phyloP scores from a whole-genome alignment of 1,139 yeast genomes.

The Blastobotrys malaysiensis region DNA sequence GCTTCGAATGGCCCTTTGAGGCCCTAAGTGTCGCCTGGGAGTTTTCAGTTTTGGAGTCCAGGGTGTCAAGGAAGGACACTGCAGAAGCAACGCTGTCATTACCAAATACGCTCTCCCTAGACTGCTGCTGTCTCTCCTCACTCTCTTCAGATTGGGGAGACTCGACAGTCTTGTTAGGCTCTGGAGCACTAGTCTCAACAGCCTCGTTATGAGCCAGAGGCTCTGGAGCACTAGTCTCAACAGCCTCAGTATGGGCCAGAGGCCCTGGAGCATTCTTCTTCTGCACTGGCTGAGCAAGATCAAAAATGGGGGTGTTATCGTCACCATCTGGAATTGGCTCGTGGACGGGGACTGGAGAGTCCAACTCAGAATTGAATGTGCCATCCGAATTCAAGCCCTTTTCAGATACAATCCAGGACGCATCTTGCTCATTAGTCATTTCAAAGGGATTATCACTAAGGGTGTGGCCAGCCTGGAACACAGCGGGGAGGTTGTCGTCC shows the following conservation, averaged over 20 bases:
- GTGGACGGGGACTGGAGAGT: background rate
- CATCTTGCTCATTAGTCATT: conserved; percentile 10
- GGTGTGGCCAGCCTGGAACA: conserved; percentile 2
- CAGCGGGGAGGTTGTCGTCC: background rate
- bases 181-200: background rate
- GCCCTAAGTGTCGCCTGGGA: background rate
- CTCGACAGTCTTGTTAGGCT: background rate
- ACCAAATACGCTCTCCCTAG: background rate
- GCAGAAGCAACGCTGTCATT: background rate
- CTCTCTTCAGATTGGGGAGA: background rate
- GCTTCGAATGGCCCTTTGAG: conserved; percentile 3
- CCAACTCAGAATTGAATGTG: background rate
- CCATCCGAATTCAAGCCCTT: background rate
- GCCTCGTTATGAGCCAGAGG: background rate
- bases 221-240: background rate
- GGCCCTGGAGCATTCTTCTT: background rate
- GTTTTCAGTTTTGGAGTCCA: background rate
- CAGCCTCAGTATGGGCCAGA: background rate
- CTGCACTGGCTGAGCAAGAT: background rate
- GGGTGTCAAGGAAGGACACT: conserved; percentile 3
- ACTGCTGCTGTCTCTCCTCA: background rate
- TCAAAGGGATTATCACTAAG: conserved; percentile 14
- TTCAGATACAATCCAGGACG: conserved; percentile 7
- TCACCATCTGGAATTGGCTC: background rate
- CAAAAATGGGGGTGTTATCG: background rate